These are phyloP conservation scores for Russula emetica DNA, from an alignment of 768 basidiomycete species.

Conservation along the genomic window DNA sequence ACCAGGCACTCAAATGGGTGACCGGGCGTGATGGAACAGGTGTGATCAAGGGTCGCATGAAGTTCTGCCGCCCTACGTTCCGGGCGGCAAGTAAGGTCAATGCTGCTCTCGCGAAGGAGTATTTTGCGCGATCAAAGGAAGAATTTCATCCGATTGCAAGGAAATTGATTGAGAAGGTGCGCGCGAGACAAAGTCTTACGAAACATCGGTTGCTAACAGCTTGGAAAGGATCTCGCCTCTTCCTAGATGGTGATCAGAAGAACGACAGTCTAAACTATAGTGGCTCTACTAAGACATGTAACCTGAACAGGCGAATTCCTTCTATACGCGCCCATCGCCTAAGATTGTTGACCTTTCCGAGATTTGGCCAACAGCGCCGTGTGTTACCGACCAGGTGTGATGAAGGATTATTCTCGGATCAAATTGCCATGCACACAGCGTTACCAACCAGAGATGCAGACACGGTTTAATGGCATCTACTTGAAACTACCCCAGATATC, in stretches of 20 bases:
- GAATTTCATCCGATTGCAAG: conserved; percentile 76
- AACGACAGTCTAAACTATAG: not conserved
- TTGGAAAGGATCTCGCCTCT: conserved; percentile 31
- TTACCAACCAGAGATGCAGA: not conserved
- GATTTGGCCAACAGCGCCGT: not conserved
- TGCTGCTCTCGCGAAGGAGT: conserved; percentile 45
- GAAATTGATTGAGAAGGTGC: conserved; percentile 71
- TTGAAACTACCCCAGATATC: conserved; percentile 85
- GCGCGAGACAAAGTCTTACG: not conserved
- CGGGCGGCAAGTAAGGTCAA: conserved; percentile 52
- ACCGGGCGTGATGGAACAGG: conserved; percentile 55
- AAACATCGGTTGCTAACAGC: not conserved
- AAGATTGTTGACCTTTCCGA: not conserved
- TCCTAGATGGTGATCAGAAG: not conserved
- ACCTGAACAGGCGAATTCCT: not conserved
- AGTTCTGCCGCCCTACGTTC: conserved; percentile 74
- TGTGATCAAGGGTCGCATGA: conserved; percentile 75
- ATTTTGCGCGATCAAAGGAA: conserved; percentile 45
- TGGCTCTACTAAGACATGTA: not conserved
- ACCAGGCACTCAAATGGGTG: conserved; percentile 61
- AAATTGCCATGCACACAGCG: not conserved
- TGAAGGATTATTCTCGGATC: not conserved
- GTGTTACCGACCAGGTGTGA: not conserved
- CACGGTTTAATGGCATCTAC: conserved; percentile 35
- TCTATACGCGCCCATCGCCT: not conserved